Percentiles rank a stretch among this genome's conserved stretches.
These are phyloP conservation scores for Tolypocladium endophyticum DNA, from an alignment of 2,329 filamentous ascomycete genomes.

Conservation along the genomic window DNA sequence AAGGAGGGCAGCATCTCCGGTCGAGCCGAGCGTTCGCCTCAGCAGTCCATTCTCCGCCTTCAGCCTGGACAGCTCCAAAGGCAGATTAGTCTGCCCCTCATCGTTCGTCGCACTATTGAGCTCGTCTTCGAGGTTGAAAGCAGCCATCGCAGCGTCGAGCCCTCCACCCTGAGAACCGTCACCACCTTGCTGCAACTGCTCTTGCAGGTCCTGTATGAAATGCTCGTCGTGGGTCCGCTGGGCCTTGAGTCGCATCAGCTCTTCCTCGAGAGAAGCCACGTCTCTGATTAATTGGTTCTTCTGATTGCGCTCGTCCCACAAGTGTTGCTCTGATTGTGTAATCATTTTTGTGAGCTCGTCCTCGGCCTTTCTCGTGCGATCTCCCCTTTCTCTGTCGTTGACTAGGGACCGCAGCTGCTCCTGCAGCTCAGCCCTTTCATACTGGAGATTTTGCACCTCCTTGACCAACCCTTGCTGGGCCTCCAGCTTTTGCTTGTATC, in stretches of 20 bases:
- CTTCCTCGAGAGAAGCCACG: slow-evolving; percentile 31
- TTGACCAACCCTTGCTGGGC: slow-evolving; percentile 42
- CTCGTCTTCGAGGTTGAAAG: slow-evolving; percentile 48
- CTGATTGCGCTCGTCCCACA: slow-evolving; percentile 32
- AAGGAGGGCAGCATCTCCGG: slow-evolving; percentile 42
- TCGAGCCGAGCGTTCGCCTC: slow-evolving; percentile 41
- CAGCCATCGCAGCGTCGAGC: slow-evolving; percentile 7
- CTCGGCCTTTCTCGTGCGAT: slow-evolving; percentile 24
- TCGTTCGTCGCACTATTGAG: slow-evolving; percentile 38
- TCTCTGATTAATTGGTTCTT: slow-evolving; percentile 36
- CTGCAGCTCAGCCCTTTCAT: slow-evolving; percentile 42
- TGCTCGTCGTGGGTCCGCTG: slow-evolving; percentile 40
- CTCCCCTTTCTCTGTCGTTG: slow-evolving; percentile 21
- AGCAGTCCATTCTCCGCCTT: slow-evolving; percentile 52
- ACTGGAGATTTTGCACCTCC: slow-evolving; percentile 44
- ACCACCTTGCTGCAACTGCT: slow-evolving; percentile 38
- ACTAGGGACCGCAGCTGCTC: slow-evolving; percentile 31
- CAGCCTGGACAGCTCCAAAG: slow-evolving; percentile 45
- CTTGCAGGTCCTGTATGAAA: slow-evolving; percentile 48
- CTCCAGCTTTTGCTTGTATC: slow-evolving; percentile 53
- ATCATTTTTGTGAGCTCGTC: slow-evolving; percentile 30
- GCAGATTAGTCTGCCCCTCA: slow-evolving; percentile 26
- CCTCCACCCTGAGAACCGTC: slow-evolving; percentile 9
- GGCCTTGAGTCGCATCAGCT: slow-evolving; percentile 35
- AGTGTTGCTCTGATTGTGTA: slow-evolving; percentile 28